Evolutionary conservation across 306 rosid species (phyloP).

Genomic region (Vicia faba): DNA sequence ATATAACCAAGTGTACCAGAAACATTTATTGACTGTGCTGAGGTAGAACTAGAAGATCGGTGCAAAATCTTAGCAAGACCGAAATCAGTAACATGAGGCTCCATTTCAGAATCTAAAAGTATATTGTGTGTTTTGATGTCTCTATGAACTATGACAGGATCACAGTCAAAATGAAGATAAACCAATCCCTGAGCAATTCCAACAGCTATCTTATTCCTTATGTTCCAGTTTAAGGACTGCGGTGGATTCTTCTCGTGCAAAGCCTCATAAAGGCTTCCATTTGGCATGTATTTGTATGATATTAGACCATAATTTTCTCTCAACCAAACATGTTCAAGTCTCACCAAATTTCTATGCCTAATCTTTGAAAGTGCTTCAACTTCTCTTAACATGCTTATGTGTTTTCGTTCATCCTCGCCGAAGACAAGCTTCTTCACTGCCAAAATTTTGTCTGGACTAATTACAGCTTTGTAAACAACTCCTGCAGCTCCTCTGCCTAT

Average conservation of each 20-base stretch:
- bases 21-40: conserved; percentile 44
- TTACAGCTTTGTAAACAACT: conserved; percentile 65
- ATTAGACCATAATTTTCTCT: conserved; percentile 61
- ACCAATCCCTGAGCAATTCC: conserved; percentile 75
- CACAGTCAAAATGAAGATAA: conserved; percentile 77
- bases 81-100: conserved; percentile 71
- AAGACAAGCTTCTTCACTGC: conserved; percentile 70
- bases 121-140: conserved; percentile 80
- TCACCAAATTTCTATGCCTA: conserved; percentile 71
- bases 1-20: conserved; percentile 74
- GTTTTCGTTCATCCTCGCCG: conserved; percentile 45
- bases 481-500: conserved; percentile 86
- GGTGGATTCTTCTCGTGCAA: conserved; percentile 58
- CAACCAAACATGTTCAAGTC: conserved; percentile 61
- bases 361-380: conserved; percentile 59
- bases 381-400: conserved; percentile 62
- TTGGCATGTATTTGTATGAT: conserved; percentile 64
- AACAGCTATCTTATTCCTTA: conserved; percentile 61
- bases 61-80: conserved; percentile 79
- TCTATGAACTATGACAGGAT: conserved; percentile 72
- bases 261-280: conserved; percentile 83
- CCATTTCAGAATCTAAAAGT: conserved; percentile 81
- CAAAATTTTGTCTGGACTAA: conserved; percentile 44
- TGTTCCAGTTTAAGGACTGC: conserved; percentile 55
- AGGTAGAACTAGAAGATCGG: conserved; percentile 50